phyloP scores from a whole-genome alignment of 140 eudicot genomes.

The Ambrosia hybrid region DNA sequence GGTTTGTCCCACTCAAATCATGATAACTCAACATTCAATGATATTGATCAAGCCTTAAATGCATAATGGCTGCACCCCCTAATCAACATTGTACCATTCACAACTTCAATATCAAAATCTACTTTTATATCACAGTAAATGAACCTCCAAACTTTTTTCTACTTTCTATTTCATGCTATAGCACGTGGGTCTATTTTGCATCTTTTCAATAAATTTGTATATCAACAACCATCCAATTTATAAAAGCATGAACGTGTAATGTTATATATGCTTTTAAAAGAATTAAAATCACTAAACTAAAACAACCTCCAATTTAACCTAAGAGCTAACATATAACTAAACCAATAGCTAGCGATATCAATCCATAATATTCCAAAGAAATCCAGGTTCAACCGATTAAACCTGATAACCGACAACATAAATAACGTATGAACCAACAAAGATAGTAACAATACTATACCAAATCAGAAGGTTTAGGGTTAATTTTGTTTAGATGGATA shows the following conservation, averaged over 20 bases:
- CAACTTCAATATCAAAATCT: constrained; percentile 39
- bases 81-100: constrained; percentile 38
- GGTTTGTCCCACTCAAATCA: constrained; percentile 42
- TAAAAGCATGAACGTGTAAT: constrained; percentile 18
- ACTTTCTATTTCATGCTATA: constrained; percentile 35
- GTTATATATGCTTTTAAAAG: constrained; percentile 16
- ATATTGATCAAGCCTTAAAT: constrained; percentile 35
- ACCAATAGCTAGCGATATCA: background rate
- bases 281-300: background rate
- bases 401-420: background rate
- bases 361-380: background rate
- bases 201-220: constrained; percentile 1
- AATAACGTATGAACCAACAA: background rate
- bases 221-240: constrained; percentile 20
- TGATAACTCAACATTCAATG: constrained; percentile 48
- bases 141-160: constrained; percentile 26
- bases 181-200: constrained; percentile 37
- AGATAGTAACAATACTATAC: too few relatives aligned
- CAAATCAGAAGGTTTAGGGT: background rate
- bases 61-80: constrained; percentile 44
- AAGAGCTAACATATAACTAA: background rate
- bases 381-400: background rate
- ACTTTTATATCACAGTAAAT: constrained; percentile 33
- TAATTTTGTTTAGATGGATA: background rate
- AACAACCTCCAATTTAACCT: constrained; percentile 3